Evolutionary conservation across 129 eudicot genomes (phyloP), one percentile per base, ranked within the genome.

Genomic region (Pseudognaphalium luteoalbum): DNA sequence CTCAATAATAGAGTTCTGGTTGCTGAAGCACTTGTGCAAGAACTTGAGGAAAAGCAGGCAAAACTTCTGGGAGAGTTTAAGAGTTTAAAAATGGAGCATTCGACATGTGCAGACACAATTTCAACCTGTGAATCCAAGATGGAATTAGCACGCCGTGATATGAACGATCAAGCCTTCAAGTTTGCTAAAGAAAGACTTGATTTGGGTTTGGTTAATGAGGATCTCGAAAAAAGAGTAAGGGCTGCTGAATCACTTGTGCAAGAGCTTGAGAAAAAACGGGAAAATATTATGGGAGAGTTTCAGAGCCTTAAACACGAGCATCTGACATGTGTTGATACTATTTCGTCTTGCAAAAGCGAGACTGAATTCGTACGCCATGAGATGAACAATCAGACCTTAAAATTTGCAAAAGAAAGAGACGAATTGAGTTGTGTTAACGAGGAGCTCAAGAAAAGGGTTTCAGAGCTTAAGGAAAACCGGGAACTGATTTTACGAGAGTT

Each of bases 21-120:
- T 32, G 86, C 97, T 19, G 83, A 80, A 87, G 85, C 99, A 51
- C 96, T 87, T 35, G 76, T 89, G 59, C 96, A 87, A 61, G 97
- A 94, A 76, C 91, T 91, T 7, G 92, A 94, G 80, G 97, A 89
- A 84, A 91, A 84, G 76, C 90, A 85, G 73, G 89, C 89, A 84
- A 90, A 78, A 44, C 68, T 89, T 82, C 52, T 89, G 33, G 90
- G 83, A 44, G 99, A 94, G 81, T 74, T 87, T 77, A 91, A 85
- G 85, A 82, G 76, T 75, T 82, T 94, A 62, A 89, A 85, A 75
- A 83, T 82, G 30, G 94, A 94, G 81, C 97, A 94, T 32, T 87
- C 88, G 15, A 79, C 88, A 15, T 94, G 97, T 86, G 71, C 79
- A 9, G 84, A 81, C 69, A 83, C 93, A 4, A 66, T 90, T 71